phyloP scores from a whole-genome alignment of 2,329 filamentous ascomycete genomes.

The Talaromyces rugulosus region DNA sequence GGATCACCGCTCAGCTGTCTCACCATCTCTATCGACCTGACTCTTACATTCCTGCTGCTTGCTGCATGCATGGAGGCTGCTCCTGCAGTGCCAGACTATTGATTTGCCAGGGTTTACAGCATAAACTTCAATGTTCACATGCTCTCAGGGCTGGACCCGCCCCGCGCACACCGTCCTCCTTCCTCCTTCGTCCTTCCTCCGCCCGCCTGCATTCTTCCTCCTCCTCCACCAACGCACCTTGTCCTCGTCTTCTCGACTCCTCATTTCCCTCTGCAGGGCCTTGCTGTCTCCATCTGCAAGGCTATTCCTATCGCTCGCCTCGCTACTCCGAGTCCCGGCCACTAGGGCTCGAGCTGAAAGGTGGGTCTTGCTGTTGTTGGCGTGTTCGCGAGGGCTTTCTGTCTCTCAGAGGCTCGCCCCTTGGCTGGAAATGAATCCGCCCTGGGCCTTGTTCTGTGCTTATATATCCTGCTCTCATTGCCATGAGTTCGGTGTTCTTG shows the following conservation, averaged over 20 bases:
- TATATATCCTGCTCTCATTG: background rate
- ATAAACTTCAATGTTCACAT: background rate
- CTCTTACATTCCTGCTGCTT: background rate
- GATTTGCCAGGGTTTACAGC: background rate
- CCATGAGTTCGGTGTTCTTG: background rate
- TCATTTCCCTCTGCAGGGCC: slow-evolving; percentile 1
- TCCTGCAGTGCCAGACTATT: background rate
- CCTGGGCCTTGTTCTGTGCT: background rate
- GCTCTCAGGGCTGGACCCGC: background rate
- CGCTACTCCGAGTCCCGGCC: background rate
- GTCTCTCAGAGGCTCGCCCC: background rate
- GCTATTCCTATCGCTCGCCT: slow-evolving; percentile 3
- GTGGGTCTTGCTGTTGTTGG: background rate
- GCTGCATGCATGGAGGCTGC: background rate
- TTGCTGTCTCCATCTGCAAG: slow-evolving; percentile 12
- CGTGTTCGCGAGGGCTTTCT: background rate
- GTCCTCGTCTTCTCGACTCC: background rate
- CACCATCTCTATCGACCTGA: background rate
- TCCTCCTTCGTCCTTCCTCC: background rate
- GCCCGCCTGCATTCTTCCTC: background rate
- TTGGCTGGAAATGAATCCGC: background rate
- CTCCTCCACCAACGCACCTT: background rate
- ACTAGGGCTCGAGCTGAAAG: background rate
- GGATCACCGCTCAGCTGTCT: background rate
- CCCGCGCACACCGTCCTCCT: background rate